A percentile compares a stretch with the other conserved stretches of the same genome.
phyloP scores from a whole-genome alignment of 768 basidiomycete species.

The button mushroom (Agaricus bisporus) region DNA sequence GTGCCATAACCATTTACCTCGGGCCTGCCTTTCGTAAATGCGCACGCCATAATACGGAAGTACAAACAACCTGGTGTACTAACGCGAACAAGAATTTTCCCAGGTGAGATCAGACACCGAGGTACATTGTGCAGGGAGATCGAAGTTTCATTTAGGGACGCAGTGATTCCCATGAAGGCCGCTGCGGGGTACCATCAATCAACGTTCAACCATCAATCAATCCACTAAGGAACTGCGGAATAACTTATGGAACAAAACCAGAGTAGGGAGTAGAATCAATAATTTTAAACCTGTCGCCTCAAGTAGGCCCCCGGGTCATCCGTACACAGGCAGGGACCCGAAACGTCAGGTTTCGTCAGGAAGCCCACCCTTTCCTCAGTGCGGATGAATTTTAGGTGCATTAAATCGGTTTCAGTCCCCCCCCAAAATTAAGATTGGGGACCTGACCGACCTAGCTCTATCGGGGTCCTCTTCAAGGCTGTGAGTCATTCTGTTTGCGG shows the following conservation, averaged over 20 bases:
- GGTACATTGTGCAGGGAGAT: too few relatives aligned
- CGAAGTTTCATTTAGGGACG: conserved; percentile 4
- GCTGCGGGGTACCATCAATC: conserved; percentile 4
- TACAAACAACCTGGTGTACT: not conserved
- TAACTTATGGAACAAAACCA: not conserved
- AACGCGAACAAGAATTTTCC: not conserved
- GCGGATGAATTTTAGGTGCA: too few relatives aligned
- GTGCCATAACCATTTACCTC: not conserved
- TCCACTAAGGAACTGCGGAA: not conserved
- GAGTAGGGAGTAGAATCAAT: not conserved
- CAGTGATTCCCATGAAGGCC: not conserved
- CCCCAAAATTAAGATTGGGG: too few relatives aligned
- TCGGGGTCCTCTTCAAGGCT: not conserved
- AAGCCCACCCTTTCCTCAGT: too few relatives aligned
- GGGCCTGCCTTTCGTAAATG: not conserved
- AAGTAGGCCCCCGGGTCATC: not conserved
- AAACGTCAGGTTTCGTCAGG: too few relatives aligned
- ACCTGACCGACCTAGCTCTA: too few relatives aligned
- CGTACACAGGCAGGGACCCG: too few relatives aligned
- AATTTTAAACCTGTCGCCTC: not conserved
- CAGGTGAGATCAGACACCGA: too few relatives aligned
- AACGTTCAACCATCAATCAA: too few relatives aligned
- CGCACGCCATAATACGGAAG: not conserved
- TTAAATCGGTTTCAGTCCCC: too few relatives aligned
- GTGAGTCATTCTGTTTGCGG: not conserved